A percentile compares a stretch with the other conserved stretches of the same genome.
Evolutionary conservation across 441 rosid genomes (phyloP).

Genomic region (Kokia cookei): DNA sequence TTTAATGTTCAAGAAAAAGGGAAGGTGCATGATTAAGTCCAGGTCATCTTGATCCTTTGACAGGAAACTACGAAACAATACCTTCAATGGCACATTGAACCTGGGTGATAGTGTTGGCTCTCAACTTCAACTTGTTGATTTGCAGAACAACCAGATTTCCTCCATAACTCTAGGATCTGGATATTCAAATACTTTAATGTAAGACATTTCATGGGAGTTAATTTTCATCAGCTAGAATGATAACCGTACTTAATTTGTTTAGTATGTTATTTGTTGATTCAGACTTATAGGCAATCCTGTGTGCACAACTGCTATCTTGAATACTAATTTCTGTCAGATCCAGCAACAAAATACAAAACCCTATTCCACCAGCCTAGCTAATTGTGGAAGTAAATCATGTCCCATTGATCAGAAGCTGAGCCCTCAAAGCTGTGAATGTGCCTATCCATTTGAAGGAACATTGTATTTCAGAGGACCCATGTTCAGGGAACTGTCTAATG

Average conservation of each 20-base stretch:
- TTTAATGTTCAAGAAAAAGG: not conserved
- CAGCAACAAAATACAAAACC: constrained; percentile 46
- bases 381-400: constrained; percentile 67
- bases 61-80: constrained; percentile 76
- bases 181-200: constrained; percentile 59
- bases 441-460: constrained; percentile 86
- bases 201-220: constrained; percentile 14
- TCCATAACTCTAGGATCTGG: constrained; percentile 59
- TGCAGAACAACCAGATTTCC: constrained; percentile 74
- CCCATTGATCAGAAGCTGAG: constrained; percentile 69
- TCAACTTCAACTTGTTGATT: constrained; percentile 67
- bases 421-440: constrained; percentile 96
- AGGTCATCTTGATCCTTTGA: constrained; percentile 3
- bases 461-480: constrained; percentile 75
- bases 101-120: constrained; percentile 57
- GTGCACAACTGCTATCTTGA: constrained; percentile 55
- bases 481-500: constrained; percentile 73
- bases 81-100: constrained; percentile 59
- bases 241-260: constrained; percentile 2
- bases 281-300: constrained; percentile 90
- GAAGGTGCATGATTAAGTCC: not conserved
- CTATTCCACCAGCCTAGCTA: constrained; percentile 85
- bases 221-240: constrained; percentile 1
- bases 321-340: constrained; percentile 69
- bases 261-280: constrained; percentile 16